phyloP scores from a whole-genome alignment of 257 asterid species.

The Catharanthus roseus region DNA sequence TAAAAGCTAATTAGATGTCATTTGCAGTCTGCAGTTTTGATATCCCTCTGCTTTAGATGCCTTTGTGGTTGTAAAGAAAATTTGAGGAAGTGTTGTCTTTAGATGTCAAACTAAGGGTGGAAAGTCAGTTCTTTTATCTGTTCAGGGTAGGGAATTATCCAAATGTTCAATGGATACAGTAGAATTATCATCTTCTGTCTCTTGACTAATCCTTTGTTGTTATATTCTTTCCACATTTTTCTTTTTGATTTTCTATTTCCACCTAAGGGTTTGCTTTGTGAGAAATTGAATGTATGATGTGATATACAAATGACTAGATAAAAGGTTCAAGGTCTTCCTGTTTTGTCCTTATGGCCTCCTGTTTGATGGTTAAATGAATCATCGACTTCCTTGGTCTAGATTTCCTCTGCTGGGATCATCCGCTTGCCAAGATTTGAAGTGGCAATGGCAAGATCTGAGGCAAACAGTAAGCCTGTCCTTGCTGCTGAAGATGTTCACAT shows the following conservation, averaged over 20 bases:
- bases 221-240: not conserved
- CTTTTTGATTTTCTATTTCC: not conserved
- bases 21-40: not conserved
- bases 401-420: constrained; percentile 82
- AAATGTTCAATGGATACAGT: not conserved
- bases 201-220: no score
- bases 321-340: not conserved
- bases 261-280: not conserved
- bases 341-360: constrained; percentile 1
- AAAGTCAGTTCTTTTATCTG: not conserved
- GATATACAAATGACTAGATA: not conserved
- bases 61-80: not conserved
- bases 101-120: not conserved
- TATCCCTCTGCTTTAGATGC: not conserved
- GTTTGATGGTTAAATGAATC: constrained; percentile 20
- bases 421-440: constrained; percentile 90
- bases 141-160: not conserved
- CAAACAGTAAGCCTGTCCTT: constrained; percentile 65
- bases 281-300: not conserved
- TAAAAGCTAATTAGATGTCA: not conserved
- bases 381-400: constrained; percentile 36
- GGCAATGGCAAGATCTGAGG: constrained; percentile 79
- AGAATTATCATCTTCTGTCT: not conserved
- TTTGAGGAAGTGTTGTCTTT: not conserved
- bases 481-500: constrained; percentile 85